These are phyloP conservation scores for Pseudogymnoascus sp. DNA, from an alignment of 2,329 filamentous ascomycete genomes.

Conservation along the genomic window DNA sequence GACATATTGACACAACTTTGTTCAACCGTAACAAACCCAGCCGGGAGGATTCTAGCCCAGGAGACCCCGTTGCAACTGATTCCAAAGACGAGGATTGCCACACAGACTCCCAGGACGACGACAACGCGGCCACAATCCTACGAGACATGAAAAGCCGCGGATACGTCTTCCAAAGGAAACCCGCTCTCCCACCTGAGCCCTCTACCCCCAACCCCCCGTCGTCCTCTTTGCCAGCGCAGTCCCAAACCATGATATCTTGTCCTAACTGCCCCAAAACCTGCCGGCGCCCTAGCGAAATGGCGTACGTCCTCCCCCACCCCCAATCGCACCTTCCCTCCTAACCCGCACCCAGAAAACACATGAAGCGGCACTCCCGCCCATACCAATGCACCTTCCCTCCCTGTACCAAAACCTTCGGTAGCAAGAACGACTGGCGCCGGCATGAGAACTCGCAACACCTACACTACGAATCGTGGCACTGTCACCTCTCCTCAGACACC, in stretches of 20 bases:
- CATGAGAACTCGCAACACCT: conserved; percentile 78
- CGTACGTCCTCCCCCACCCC: conserved; percentile 32
- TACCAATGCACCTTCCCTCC: conserved; percentile 69
- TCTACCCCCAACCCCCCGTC: conserved; percentile 1
- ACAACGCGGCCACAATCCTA: background rate
- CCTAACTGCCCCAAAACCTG: conserved; percentile 30
- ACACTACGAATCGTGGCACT: conserved; percentile 64
- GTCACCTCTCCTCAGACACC: conserved; percentile 28
- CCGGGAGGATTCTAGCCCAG: background rate
- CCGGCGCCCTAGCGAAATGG: conserved; percentile 46
- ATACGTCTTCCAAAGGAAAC: conserved; percentile 6
- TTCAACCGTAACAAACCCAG: background rate
- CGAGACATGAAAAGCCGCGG: background rate
- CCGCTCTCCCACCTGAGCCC: background rate
- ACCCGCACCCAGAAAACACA: conserved; percentile 58
- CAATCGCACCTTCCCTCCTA: background rate
- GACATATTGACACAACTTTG: background rate
- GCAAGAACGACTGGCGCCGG: conserved; percentile 89
- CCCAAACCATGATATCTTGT: conserved; percentile 15
- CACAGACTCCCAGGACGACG: background rate
- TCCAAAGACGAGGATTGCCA: background rate
- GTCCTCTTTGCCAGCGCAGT: conserved; percentile 16
- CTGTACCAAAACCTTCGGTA: conserved; percentile 73
- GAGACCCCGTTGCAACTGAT: background rate
- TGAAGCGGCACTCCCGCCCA: conserved; percentile 70